phyloP scores from a whole-genome alignment of 441 rosid genomes.

The Adansonia gregorii region DNA sequence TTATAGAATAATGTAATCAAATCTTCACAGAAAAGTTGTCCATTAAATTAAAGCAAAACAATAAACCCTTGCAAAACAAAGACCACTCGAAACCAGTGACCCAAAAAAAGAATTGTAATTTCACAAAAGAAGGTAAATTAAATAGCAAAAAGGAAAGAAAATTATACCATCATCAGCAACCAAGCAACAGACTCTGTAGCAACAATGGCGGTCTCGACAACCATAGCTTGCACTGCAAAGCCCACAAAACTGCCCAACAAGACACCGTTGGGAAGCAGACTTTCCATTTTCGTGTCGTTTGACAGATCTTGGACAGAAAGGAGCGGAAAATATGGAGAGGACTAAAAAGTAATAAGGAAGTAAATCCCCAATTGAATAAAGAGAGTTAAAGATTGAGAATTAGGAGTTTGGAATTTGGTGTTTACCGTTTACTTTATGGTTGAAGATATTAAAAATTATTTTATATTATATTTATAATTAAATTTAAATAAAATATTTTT shows the following conservation, averaged over 20 bases:
- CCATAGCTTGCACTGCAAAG: slow-evolving; percentile 38
- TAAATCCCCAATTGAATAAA: neutral
- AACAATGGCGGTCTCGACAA: slow-evolving; percentile 42
- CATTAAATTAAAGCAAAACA: neutral
- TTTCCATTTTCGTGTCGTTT: slow-evolving; percentile 31
- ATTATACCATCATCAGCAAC: slow-evolving; percentile 47
- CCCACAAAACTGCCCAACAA: slow-evolving; percentile 29
- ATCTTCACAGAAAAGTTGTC: neutral
- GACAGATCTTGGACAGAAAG: neutral
- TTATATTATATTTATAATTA: too few species aligned
- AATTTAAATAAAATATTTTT: too few species aligned
- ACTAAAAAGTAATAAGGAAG: slow-evolving; percentile 10
- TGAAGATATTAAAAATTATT: too few species aligned
- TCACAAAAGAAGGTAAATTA: neutral
- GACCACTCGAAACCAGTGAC: neutral
- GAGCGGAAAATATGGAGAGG: neutral
- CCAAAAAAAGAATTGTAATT: neutral
- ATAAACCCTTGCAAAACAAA: neutral
- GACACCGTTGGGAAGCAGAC: slow-evolving; percentile 30
- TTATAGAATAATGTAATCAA: neutral
- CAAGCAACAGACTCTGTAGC: slow-evolving; percentile 40
- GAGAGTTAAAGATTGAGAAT: slow-evolving; percentile 4
- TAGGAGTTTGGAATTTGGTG: neutral
- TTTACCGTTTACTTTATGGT: too few species aligned
- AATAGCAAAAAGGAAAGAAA: neutral